Evolutionary conservation across 768 basidiomycete species (phyloP).

Genomic region (Kwoniella sp.): DNA sequence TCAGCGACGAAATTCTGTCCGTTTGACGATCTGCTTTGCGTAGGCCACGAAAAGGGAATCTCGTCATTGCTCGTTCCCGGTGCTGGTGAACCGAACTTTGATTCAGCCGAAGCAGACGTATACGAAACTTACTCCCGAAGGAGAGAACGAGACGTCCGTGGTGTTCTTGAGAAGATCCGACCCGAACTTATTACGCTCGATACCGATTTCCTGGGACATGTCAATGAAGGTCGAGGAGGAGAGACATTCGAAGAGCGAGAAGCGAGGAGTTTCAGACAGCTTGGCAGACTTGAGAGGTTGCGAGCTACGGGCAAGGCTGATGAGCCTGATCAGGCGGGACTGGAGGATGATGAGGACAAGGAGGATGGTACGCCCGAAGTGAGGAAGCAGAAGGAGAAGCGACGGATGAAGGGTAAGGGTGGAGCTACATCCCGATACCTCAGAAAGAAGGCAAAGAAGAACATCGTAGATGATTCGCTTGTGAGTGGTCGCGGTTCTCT

Average conservation of each 20-base stretch:
- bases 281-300: conserved; percentile 69
- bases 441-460: conserved; percentile 82
- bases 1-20: conserved; percentile 76
- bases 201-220: conserved; percentile 55
- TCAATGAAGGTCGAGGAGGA: conserved; percentile 38
- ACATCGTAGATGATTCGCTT: conserved; percentile 78
- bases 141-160: conserved; percentile 86
- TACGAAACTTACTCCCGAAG: conserved; percentile 81
- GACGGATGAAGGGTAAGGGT: conserved; percentile 76
- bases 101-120: conserved; percentile 89
- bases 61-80: conserved; percentile 88
- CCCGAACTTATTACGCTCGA: conserved; percentile 82
- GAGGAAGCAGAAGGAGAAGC: conserved; percentile 62
- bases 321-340: conserved; percentile 63
- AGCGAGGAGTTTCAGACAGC: conserved; percentile 39
- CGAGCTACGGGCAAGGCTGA: conserved; percentile 68
- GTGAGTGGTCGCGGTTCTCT: conserved; percentile 52
- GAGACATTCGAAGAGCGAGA: conserved; percentile 56
- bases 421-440: conserved; percentile 81
- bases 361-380: conserved; percentile 54
- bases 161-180: conserved; percentile 89
- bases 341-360: conserved; percentile 57
- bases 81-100: conserved; percentile 90
- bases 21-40: conserved; percentile 56
- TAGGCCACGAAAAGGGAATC: conserved; percentile 64